Base-by-base conservation (phyloP, 116 monocot genomes). In the Thalassia testudinum region DNA sequence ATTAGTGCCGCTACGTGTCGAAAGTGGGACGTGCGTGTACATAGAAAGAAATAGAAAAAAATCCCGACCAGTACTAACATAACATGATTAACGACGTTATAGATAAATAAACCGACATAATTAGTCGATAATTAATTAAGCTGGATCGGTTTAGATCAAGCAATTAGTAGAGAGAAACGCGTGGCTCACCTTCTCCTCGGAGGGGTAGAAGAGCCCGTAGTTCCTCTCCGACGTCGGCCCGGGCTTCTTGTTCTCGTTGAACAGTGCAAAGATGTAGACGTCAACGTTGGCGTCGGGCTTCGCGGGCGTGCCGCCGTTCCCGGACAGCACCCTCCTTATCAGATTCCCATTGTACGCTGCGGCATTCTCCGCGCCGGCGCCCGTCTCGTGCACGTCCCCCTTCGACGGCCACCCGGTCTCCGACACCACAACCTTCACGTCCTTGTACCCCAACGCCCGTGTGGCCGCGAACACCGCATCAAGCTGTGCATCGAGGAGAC, bases 401-500 rank as follows among this genome's bases (percentile, higher is more conserved):
- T 79, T 76, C 2, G 80, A 80, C 21, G 83, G 89, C 89, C 89
- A 83, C 34, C 89, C 89, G 0, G 83, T 89, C 44, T 89, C 89
- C 1, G 89, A 83, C 17, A 83, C 60, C 6, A 72, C 80, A 0
- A 89, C 47, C 18, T 57, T 59, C 21, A 83, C 54, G 49, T 76
- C 79, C 16, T 61, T 63, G 62, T 49, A 62, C 21, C 66, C 60
- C 19, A 76, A 10, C 18, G 62, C 64, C 49, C 68, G 60, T 69
- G 69, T 68, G 20, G 83, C 89, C 26, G 79, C 67, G 43, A 57
- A 72, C 1, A 89, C 83, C 23, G 83, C 83, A 56, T 89, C 89
- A 48, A 89, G 52, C 61, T 89, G 89, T 8, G 83, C 75, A 43
- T 75, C 75, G 26, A 75, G 40, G 24, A 75, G 69, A 50, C 26